These are phyloP conservation scores for Pisolithus sp. DNA, from an alignment of 768 basidiomycete species.

Conservation along the genomic window DNA sequence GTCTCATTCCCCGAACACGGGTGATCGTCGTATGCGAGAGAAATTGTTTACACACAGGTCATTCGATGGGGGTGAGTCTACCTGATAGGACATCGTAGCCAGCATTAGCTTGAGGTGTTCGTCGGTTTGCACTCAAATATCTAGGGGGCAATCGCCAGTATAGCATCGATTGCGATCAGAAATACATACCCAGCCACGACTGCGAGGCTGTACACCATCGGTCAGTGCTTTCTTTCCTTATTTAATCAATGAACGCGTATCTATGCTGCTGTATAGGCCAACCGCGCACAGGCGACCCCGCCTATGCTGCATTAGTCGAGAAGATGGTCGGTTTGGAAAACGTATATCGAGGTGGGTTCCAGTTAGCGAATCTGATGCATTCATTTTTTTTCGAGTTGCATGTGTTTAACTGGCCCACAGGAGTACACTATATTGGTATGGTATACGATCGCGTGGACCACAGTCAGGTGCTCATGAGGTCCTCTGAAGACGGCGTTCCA, in stretches of 20 bases:
- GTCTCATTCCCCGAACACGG: background rate
- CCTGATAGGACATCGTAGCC: background rate
- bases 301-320: conserved; percentile 38
- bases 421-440: conserved; percentile 40
- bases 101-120: background rate
- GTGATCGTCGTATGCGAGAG: no score
- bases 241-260: background rate
- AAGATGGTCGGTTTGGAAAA: conserved; percentile 29
- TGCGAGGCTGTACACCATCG: conserved; percentile 38
- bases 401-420: conserved; percentile 13
- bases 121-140: conserved; percentile 2
- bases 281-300: conserved; percentile 40
- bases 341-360: conserved; percentile 35
- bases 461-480: background rate
- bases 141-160: conserved; percentile 34
- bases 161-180: conserved; percentile 30
- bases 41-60: conserved; percentile 20
- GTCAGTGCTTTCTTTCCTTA: conserved; percentile 18
- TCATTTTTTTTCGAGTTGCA: background rate
- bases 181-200: conserved; percentile 22
- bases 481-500: conserved; percentile 41
- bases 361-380: background rate
- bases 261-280: conserved; percentile 33
- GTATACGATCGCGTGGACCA: background rate
- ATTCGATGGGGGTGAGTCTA: conserved; percentile 33